phyloP scores from a whole-genome alignment of 495 filamentous ascomycete species.

The Hyaloscypha variabilis region DNA sequence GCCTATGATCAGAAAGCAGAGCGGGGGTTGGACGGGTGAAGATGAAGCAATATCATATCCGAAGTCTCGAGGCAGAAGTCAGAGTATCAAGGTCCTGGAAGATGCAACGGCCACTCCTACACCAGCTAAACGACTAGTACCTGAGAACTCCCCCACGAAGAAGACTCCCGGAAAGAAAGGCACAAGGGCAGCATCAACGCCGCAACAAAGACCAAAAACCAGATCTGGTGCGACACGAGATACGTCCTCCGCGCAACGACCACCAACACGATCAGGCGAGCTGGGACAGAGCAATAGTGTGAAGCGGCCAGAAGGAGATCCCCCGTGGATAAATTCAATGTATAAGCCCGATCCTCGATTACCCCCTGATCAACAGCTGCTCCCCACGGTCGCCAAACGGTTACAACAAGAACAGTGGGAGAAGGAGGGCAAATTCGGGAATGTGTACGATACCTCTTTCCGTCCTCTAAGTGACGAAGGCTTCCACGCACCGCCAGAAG shows the following conservation, averaged over 20 bases:
- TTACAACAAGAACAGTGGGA: slow-evolving; percentile 96
- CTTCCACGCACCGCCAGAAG: slow-evolving; percentile 23
- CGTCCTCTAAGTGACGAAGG: slow-evolving; percentile 67
- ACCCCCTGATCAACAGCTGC: slow-evolving; percentile 91
- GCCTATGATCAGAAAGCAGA: slow-evolving; percentile 64
- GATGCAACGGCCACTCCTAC: slow-evolving; percentile 48
- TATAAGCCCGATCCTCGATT: slow-evolving; percentile 95
- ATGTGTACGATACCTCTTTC: slow-evolving; percentile 81
- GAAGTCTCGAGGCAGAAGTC: slow-evolving; percentile 70
- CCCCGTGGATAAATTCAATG: slow-evolving; percentile 92
- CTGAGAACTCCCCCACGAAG: slow-evolving; percentile 52
- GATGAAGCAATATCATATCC: slow-evolving; percentile 53
- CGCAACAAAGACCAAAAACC: slow-evolving; percentile 61
- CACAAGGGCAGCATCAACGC: slow-evolving; percentile 43
- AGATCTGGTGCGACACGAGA: slow-evolving; percentile 48
- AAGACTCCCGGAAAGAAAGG: slow-evolving; percentile 40
- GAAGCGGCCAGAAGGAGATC: slow-evolving; percentile 85
- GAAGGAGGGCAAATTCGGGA: slow-evolving; percentile 81
- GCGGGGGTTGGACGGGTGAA: slow-evolving; percentile 63
- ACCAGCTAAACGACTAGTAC: slow-evolving; percentile 42
- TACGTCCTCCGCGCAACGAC: slow-evolving; percentile 39
- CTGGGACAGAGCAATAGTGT: slow-evolving; percentile 36
- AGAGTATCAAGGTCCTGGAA: slow-evolving; percentile 61
- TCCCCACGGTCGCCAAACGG: slow-evolving; percentile 90
- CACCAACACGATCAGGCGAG: slow-evolving; percentile 53